A percentile compares a stretch with the other conserved stretches of the same genome.
These are phyloP conservation scores for Hypoxylon fuscum DNA, from an alignment of 495 filamentous ascomycete genomes.

Conservation along the genomic window DNA sequence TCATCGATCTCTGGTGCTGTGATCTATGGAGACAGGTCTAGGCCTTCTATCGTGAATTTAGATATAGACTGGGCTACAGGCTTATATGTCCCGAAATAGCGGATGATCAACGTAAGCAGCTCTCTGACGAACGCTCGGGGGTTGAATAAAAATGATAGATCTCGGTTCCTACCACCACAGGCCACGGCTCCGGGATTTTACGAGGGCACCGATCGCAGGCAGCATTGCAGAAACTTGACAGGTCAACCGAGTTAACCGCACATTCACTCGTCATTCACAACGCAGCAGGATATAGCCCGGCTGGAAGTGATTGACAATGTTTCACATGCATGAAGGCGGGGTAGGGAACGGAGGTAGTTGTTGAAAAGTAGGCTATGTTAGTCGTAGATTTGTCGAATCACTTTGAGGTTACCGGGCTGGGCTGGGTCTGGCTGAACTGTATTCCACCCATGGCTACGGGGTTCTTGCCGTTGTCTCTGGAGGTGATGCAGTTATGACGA, in stretches of 20 bases:
- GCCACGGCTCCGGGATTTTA: constrained; percentile 34
- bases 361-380: constrained; percentile 23
- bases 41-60: background rate
- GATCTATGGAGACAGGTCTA: background rate
- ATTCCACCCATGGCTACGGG: background rate
- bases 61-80: constrained; percentile 24
- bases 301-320: constrained; percentile 32
- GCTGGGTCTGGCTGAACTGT: constrained; percentile 15
- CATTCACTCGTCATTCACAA: constrained; percentile 23
- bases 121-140: constrained; percentile 11
- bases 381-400: constrained; percentile 18
- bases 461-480: constrained; percentile 1
- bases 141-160: constrained; percentile 32
- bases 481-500: constrained; percentile 32
- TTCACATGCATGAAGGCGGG: constrained; percentile 38
- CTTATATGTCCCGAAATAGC: constrained; percentile 30
- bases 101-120: constrained; percentile 32
- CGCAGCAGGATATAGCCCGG: constrained; percentile 25
- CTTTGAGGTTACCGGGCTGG: no score
- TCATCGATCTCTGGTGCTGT: constrained; percentile 1
- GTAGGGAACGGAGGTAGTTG: constrained; percentile 18
- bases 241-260: constrained; percentile 35
- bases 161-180: constrained; percentile 27
- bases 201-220: constrained; percentile 31
- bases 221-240: constrained; percentile 30